Percentiles rank a stretch among this genome's conserved stretches.
Evolutionary conservation across 768 basidiomycete species (phyloP).

Genomic region (Termitomyces sp.): DNA sequence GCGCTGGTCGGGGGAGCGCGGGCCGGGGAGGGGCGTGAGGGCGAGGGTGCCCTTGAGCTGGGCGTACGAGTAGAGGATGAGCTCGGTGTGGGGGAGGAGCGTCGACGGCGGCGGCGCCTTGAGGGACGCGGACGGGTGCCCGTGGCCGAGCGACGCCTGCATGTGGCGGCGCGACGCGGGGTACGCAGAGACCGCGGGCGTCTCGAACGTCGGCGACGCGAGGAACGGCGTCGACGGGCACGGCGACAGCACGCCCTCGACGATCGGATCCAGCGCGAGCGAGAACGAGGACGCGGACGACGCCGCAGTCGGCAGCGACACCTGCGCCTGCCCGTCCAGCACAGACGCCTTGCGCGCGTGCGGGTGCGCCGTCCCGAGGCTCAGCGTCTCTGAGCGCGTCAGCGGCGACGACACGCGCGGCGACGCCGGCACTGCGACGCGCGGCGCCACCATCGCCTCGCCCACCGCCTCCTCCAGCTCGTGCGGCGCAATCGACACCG

Average conservation of each 20-base stretch:
- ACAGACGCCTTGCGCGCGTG: constrained; percentile 76
- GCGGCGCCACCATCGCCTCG: constrained; percentile 17
- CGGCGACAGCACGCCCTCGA: constrained; percentile 28
- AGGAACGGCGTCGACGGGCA: constrained; percentile 31
- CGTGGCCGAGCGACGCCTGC: constrained; percentile 33
- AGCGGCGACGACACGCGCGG: constrained; percentile 38
- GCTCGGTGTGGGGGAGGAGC: constrained; percentile 44
- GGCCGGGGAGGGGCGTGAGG: constrained; percentile 38
- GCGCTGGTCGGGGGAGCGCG: constrained; percentile 38
- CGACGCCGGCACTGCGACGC: constrained; percentile 24
- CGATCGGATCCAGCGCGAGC: constrained; percentile 42
- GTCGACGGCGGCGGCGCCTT: constrained; percentile 24
- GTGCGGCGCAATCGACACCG: constrained; percentile 52
- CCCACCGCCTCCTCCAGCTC: constrained; percentile 36
- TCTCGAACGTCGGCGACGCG: constrained; percentile 30
- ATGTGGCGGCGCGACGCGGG: constrained; percentile 31
- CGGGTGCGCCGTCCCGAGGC: constrained; percentile 58
- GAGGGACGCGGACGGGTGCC: constrained; percentile 32
- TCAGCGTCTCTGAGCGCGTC: constrained; percentile 44
- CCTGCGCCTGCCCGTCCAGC: constrained; percentile 40
- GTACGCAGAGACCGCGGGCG: constrained; percentile 17
- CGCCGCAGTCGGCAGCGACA: constrained; percentile 24
- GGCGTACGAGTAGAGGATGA: constrained; percentile 82
- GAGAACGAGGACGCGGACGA: constrained; percentile 45
- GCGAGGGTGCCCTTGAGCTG: constrained; percentile 68